Conservation (phyloP, 148 eudicot genomes). For the Persicaria tinctoria region DNA sequence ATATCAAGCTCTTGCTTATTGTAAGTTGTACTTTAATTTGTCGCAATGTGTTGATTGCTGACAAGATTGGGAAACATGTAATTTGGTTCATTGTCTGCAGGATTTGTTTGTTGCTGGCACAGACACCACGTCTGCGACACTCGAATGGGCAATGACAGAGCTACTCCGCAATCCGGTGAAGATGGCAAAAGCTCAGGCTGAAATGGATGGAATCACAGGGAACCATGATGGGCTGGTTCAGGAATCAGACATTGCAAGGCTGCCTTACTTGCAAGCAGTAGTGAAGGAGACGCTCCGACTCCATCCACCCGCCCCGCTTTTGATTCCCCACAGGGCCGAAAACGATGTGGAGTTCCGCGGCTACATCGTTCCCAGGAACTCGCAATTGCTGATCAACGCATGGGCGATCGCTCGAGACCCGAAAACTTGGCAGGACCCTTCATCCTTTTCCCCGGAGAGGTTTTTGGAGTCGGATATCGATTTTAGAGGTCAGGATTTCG, state of each 20-base stretch:
- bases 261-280: conserved; percentile 48
- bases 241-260: conserved; percentile 28
- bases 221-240: neutral
- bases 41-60: neutral
- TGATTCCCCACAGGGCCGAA: conserved; percentile 50
- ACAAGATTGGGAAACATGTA: neutral
- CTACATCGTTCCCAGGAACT: conserved; percentile 31
- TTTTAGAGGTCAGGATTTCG: conserved; percentile 40
- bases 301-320: conserved; percentile 41
- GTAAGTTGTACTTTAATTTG: conserved; percentile 13
- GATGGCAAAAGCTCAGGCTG: neutral
- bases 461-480: conserved; percentile 30
- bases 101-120: conserved; percentile 19
- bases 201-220: neutral
- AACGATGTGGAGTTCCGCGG: conserved; percentile 26
- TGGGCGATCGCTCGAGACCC: conserved; percentile 57
- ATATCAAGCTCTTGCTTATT: conserved; percentile 25
- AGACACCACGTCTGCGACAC: conserved; percentile 12
- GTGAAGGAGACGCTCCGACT: conserved; percentile 44
- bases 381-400: conserved; percentile 41
- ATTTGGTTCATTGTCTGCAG: neutral
- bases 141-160: conserved; percentile 17
- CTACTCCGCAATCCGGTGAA: conserved; percentile 5
- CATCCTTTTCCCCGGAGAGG: conserved; percentile 39
- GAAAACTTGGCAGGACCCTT: conserved; percentile 30